Evolutionary conservation across 2,329 filamentous ascomycete species (phyloP), one percentile per base, ranked within the genome.

Genomic region (Aspergillus calidoustus): DNA sequence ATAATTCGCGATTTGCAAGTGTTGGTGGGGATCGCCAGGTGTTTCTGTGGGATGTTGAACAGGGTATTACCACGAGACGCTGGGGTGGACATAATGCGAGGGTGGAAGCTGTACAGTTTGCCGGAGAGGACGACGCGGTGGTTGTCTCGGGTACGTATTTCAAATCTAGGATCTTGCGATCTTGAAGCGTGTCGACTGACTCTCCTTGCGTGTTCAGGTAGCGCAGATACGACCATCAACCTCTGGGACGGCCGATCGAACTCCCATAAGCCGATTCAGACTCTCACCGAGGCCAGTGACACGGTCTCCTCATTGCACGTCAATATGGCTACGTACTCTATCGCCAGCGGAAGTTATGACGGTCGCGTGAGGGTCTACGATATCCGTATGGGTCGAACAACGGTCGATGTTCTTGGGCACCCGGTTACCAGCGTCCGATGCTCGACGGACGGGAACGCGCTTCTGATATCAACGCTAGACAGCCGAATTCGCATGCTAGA

Each of bases 41-140:
- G 0, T 97, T 97, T 74, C 83, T 97, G 5, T 98, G 95, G 95
- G 95, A 99, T 77, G 95, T 98, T 0, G 84, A 89, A 51, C 90
- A 89, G 3, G 92, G 91, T 19, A 84, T 86, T 68, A 97, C 94
- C 4, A 80, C 91, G 28, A 86, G 91, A 23, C 85, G 95, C 30
- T 95, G 94, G 77, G 73, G 76, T 66, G 90, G 89, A 0, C 91
- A 95, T 77, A 83, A 83, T 2, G 86, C 87, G 49, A 83, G 93
- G 34, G 84, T 98, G 59, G 96, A 97, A 74, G 85, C 87, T 50
- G 91, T 94, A 4, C 82, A 85, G 2, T 96, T 96, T 74, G 92
- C 87, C 0, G 93, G 93, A 13, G 88, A 89, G 2, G 90, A 81
- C 5, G 92, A 94, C 74, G 83, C 82, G 1, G 83, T 97, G 1